phyloP scores from a whole-genome alignment of 495 filamentous ascomycete genomes.

The Penicillium malachiteum region DNA sequence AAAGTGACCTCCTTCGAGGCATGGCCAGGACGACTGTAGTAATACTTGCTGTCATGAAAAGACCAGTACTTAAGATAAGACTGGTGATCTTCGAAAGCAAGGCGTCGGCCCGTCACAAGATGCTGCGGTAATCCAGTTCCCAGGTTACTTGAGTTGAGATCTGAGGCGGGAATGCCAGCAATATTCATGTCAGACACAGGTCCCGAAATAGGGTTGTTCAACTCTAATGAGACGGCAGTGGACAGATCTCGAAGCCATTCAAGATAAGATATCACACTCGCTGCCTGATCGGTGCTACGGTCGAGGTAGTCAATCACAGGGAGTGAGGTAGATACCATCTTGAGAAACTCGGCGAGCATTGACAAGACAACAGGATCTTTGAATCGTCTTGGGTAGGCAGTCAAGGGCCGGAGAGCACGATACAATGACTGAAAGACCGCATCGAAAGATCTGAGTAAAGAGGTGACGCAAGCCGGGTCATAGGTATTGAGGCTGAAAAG shows the following conservation, averaged over 20 bases:
- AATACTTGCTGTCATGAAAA: slow-evolving; percentile 37
- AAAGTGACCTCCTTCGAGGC: slow-evolving; percentile 35
- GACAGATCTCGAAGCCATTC: slow-evolving; percentile 35
- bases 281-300: slow-evolving; percentile 25
- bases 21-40: slow-evolving; percentile 40
- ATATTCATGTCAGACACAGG: background rate
- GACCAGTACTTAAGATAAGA: slow-evolving; percentile 41
- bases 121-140: slow-evolving; percentile 15
- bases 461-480: slow-evolving; percentile 40
- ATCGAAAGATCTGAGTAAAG: slow-evolving; percentile 43
- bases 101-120: slow-evolving; percentile 24
- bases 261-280: slow-evolving; percentile 25
- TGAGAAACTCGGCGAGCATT: slow-evolving; percentile 42
- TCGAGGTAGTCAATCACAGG: slow-evolving; percentile 55
- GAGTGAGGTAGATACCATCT: slow-evolving; percentile 46
- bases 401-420: slow-evolving; percentile 33
- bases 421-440: slow-evolving; percentile 44
- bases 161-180: background rate
- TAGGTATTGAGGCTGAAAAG: slow-evolving; percentile 50
- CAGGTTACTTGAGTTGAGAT: background rate
- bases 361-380: slow-evolving; percentile 40
- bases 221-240: slow-evolving; percentile 20
- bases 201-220: background rate
- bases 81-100: slow-evolving; percentile 37
- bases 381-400: slow-evolving; percentile 31